Evolutionary conservation across 768 basidiomycete genomes (phyloP), one percentile per base, ranked within the genome.

Genomic region (Amanita pseudoporphyria): DNA sequence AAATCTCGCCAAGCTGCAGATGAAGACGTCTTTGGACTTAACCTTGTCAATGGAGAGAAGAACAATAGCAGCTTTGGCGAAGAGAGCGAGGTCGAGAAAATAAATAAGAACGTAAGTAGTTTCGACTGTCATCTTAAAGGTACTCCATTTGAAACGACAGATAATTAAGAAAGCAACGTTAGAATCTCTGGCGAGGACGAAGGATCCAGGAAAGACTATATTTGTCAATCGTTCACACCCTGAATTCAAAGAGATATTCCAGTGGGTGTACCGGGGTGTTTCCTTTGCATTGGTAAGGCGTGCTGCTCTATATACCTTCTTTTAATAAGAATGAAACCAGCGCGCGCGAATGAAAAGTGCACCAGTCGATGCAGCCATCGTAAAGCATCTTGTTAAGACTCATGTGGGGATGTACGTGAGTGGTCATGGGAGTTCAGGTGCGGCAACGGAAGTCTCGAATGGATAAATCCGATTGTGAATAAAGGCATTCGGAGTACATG

Each of bases 101-200:
- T 70, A 5, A 86, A 84, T 58, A 85, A 81, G 62, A 72, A 71
- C 53, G 84, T 84, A 53, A 57, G 72, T 62, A 16, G 26, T 28
- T 26, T 28, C 14, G 14, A 35, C 37, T 24, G 5, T 24, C 19
- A 28, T n/a, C 7, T n/a, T 4, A n/a, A 21, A 5, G 4, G 13
- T 45, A 13, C 16, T n/a, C 14, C 14, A 5, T 35, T 1, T 35
- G 14, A 6, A 13, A 26, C 16, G 12, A 6, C 52, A 78, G 77
- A 62, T 64, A 38, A 71, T 78, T 55, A 77, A 75, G 57, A 68
- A 67, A 45, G 61, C 62, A 0, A 59, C 72, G 3, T 64, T 72
- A 12, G 68, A 71, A 39, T 62, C 71, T 33, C 62, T 77, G 12
- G 63, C 59, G 21, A 62, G 59, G 35, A 64, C 62, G 10, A 71